Percentiles rank a stretch among this genome's conserved stretches.
Evolutionary conservation across 2,329 filamentous ascomycete species (phyloP).

Genomic region (Daldinia eschscholtzii): DNA sequence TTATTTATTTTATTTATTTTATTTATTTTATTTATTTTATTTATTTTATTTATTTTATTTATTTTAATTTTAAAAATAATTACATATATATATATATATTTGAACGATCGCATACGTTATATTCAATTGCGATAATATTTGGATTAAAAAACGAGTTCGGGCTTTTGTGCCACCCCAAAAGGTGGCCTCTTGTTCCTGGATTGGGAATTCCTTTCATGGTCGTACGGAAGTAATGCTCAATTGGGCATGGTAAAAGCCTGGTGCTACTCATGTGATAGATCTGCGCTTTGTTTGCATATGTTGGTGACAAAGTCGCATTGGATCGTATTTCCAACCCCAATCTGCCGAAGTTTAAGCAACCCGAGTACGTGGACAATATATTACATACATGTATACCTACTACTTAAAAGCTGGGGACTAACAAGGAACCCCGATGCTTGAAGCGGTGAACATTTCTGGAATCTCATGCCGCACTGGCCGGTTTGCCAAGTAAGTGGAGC

Average conservation of each 20-base stretch:
- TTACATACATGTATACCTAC: not conserved
- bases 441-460: slow-evolving; percentile 31
- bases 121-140: too few relatives aligned
- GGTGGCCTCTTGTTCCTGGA: too few relatives aligned
- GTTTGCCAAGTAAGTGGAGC: slow-evolving; percentile 36
- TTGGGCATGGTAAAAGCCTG: not conserved
- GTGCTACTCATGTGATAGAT: slow-evolving; percentile 6
- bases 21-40: too few relatives aligned
- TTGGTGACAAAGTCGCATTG: not conserved
- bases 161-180: too few relatives aligned
- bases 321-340: not conserved
- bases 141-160: too few relatives aligned
- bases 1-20: too few relatives aligned
- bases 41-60: too few relatives aligned
- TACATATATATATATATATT: too few relatives aligned
- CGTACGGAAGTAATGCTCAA: not conserved
- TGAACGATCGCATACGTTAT: too few relatives aligned
- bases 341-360: slow-evolving; percentile 3
- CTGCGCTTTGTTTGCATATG: slow-evolving; percentile 3
- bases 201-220: not conserved
- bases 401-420: not conserved
- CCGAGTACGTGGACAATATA: slow-evolving; percentile 2
- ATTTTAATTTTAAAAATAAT: too few relatives aligned
- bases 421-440: not conserved
- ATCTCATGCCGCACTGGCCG: slow-evolving; percentile 35